Conservation (phyloP, 768 basidiomycete genomes). For the Tylopilus sp. region DNA sequence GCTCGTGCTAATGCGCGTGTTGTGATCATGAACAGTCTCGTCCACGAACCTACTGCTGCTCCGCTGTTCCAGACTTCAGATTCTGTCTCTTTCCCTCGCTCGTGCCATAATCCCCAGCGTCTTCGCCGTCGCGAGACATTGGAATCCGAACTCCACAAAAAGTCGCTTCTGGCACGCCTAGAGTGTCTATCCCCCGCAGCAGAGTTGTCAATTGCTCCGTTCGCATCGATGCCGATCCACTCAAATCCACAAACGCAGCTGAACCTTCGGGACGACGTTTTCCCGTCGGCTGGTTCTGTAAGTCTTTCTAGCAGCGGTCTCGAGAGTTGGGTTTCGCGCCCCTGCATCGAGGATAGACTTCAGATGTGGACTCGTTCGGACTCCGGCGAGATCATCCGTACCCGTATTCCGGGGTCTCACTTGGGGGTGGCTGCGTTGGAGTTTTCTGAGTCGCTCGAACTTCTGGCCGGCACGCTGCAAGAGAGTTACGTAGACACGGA, state of each 20-base stretch:
- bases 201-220: slow-evolving; percentile 42
- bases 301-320: slow-evolving; percentile 49
- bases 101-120: slow-evolving; percentile 41
- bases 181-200: slow-evolving; percentile 40
- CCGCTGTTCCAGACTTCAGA: slow-evolving; percentile 46
- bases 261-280: slow-evolving; percentile 31
- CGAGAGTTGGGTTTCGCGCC: slow-evolving; percentile 65
- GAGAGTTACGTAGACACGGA: slow-evolving; percentile 18
- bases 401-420: slow-evolving; percentile 45
- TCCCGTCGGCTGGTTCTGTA: slow-evolving; percentile 15
- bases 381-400: slow-evolving; percentile 33
- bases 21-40: slow-evolving; percentile 47
- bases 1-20: slow-evolving; percentile 39
- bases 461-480: slow-evolving; percentile 49
- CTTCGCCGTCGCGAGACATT: slow-evolving; percentile 40
- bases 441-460: slow-evolving; percentile 64
- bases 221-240: slow-evolving; percentile 35
- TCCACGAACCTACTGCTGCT: slow-evolving; percentile 37
- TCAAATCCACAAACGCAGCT: slow-evolving; percentile 30
- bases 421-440: slow-evolving; percentile 70
- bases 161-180: slow-evolving; percentile 46
- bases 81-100: slow-evolving; percentile 49
- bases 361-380: slow-evolving; percentile 49
- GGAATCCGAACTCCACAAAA: slow-evolving; percentile 47
- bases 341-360: slow-evolving; percentile 73